A percentile compares a stretch with the other conserved stretches of the same genome.
Conservation (phyloP, 106 monocot species). For the Triglochin maritima region DNA sequence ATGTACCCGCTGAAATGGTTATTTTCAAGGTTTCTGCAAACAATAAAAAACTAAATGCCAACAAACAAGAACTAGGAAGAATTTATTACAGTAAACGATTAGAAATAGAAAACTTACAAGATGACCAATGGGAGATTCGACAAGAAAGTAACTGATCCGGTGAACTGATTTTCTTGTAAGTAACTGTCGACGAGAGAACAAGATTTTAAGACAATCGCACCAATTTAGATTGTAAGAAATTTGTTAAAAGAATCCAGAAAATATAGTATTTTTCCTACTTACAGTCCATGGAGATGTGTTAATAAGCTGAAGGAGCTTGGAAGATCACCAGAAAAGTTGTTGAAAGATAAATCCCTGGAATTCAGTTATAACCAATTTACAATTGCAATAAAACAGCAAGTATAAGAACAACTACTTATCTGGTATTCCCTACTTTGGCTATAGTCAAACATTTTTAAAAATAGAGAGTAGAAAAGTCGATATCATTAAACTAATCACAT, state of each 20-base stretch:
- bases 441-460: too few species aligned
- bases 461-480: too few species aligned
- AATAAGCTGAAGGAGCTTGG: conserved; percentile 54
- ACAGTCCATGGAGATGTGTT: conserved; percentile 47
- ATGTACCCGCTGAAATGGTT: conserved; percentile 71
- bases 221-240: too few species aligned
- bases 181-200: conserved; percentile 27
- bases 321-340: conserved; percentile 52
- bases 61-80: too few species aligned
- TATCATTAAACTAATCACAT: not conserved
- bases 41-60: not conserved
- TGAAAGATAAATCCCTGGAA: conserved; percentile 72
- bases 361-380: not conserved
- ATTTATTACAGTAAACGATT: too few species aligned
- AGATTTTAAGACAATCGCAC: too few species aligned
- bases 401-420: too few species aligned
- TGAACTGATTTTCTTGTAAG: conserved; percentile 60
- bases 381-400: too few species aligned
- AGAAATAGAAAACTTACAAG: conserved; percentile 39
- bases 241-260: too few species aligned
- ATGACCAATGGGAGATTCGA: conserved; percentile 38
- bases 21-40: conserved; percentile 46
- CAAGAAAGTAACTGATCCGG: conserved; percentile 51
- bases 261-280: conserved; percentile 13
- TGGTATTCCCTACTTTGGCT: too few species aligned